Evolutionary conservation across 2,329 filamentous ascomycete species (phyloP), one percentile per base, ranked within the genome.

Genomic region (Cladophialophora psammophila): DNA sequence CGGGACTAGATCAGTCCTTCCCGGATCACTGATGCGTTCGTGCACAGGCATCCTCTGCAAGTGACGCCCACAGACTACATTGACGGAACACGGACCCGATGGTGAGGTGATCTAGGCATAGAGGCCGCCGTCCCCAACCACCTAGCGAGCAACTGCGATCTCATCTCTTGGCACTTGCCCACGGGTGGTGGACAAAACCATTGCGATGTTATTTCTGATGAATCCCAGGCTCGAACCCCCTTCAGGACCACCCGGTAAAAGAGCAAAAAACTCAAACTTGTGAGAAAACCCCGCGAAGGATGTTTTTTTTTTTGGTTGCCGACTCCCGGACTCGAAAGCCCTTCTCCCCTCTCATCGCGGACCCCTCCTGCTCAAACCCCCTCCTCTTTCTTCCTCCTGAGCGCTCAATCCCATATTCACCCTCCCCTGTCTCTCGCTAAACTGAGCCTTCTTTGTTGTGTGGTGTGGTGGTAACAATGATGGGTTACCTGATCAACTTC

Each of bases 71-170:
- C 12, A 31, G n/a, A n/a, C 32, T 9, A 7, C 38, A 26, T 15
- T 18, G 4, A 32, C 36, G 8, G 56, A 59, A 1, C 36, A 48
- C 36, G 12, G 20, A 20, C 54, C 54, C 15, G 7, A 42, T 42
- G 13, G 13, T 15, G 15, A 42, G 15, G 38, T 5, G 4, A 42
- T 15, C 38, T 3, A 53, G 20, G 18, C 20, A 31, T 18, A 15
- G 3, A 31, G 50, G 1, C 13, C 18, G 80, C 80, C 6, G 84
- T 87, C 67, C 84, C 84, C 0, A 83, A 79, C 65, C 80, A 85
- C 68, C 78, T 83, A 0, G 82, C 80, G 35, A 83, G 80, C 67
- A 83, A 78, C 42, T 84, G 84, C 3, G 80, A 78, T 10, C 72
- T 84, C 7, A 71, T 85, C 5, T 77, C 80, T n/a, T n/a, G n/a